Percentiles rank a stretch among this genome's conserved stretches.
Conservation (phyloP, 305 asterid species). For the Fraxinus platypoda region DNA sequence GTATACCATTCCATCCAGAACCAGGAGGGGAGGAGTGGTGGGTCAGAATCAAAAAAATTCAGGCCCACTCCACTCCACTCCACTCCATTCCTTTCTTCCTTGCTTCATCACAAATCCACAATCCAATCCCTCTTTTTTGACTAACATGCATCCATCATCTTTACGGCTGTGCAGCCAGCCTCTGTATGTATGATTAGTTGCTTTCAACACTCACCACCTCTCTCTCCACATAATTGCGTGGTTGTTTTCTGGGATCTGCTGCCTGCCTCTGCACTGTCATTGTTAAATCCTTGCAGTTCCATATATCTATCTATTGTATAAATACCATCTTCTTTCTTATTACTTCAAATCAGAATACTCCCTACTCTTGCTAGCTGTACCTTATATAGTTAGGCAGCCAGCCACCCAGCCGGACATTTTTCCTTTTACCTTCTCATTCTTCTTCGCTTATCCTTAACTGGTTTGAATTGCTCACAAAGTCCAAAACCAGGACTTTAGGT, state of each 20-base stretch:
- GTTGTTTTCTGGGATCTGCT: slow-evolving; percentile 55
- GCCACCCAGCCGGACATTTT: neutral
- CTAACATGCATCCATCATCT: slow-evolving; percentile 8
- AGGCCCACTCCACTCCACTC: neutral
- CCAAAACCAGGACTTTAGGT: neutral
- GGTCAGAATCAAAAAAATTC: neutral
- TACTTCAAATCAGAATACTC: neutral
- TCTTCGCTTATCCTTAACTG: neutral
- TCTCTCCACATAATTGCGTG: neutral
- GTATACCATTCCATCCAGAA: too few species aligned
- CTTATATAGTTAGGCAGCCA: neutral
- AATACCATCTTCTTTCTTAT: neutral
- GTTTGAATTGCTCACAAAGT: neutral
- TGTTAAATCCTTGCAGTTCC: neutral
- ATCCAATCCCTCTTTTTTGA: neutral
- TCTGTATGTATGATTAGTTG: slow-evolving; percentile 19
- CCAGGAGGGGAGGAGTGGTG: slow-evolving; percentile 11
- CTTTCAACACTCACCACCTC: slow-evolving; percentile 10
- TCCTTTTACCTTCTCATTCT: neutral
- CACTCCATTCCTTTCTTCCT: neutral
- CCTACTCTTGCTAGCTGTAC: neutral
- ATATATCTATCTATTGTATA: neutral
- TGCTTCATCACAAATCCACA: neutral
- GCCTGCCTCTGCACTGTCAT: slow-evolving; percentile 23
- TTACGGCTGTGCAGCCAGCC: slow-evolving; percentile 39